A percentile compares a stretch with the other conserved stretches of the same genome.
These are phyloP conservation scores for Baorangia bicolor DNA, from an alignment of 768 basidiomycete genomes.

Conservation along the genomic window DNA sequence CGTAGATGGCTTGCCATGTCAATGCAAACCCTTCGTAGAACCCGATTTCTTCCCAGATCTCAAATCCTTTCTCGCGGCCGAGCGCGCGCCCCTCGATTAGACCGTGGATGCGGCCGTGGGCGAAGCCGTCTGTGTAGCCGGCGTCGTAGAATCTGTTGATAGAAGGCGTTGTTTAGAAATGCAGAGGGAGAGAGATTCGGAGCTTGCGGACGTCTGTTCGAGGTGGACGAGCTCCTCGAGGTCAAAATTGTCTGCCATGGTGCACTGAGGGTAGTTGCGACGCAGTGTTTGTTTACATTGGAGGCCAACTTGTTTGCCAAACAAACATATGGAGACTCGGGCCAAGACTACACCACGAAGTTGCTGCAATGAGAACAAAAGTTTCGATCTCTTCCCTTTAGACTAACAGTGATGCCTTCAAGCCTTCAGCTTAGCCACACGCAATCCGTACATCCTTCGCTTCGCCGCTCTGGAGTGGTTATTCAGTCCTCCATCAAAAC, in stretches of 20 bases:
- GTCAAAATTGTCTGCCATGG: slow-evolving; percentile 42
- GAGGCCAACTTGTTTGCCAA: neutral
- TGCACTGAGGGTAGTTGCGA: no score
- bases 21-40: slow-evolving; percentile 86
- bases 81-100: slow-evolving; percentile 88
- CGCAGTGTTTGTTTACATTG: neutral
- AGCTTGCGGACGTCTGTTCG: slow-evolving; percentile 55
- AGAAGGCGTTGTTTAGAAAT: neutral
- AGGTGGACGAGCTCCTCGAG: slow-evolving; percentile 59
- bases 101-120: slow-evolving; percentile 87
- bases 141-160: slow-evolving; percentile 68
- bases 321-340: neutral
- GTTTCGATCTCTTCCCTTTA: neutral
- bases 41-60: slow-evolving; percentile 97
- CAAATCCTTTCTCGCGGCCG: slow-evolving; percentile 87
- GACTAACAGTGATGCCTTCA: neutral
- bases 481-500: slow-evolving; percentile 7
- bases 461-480: slow-evolving; percentile 7
- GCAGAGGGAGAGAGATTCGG: neutral
- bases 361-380: neutral
- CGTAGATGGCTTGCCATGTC: slow-evolving; percentile 61
- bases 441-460: neutral
- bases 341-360: neutral
- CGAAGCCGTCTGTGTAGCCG: slow-evolving; percentile 76
- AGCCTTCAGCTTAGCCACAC: slow-evolving; percentile 6